A percentile compares a stretch with the other conserved stretches of the same genome.
phyloP scores from a whole-genome alignment of 208 protist genomes.

The Trypanosoma boissoni region DNA sequence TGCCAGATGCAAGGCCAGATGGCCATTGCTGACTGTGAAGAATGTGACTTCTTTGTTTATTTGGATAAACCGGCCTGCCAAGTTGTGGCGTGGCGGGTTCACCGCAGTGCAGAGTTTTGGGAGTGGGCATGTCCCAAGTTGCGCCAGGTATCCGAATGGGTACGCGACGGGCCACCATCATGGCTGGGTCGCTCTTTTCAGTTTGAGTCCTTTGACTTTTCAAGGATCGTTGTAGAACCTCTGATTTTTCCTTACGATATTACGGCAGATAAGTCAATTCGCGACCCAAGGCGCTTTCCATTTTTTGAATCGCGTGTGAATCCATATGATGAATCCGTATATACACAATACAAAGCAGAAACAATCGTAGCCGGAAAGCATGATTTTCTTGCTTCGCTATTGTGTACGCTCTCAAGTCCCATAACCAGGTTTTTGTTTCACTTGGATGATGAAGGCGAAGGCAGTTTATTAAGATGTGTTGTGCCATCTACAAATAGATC shows the following conservation, averaged over 20 bases:
- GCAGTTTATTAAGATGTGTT: background rate
- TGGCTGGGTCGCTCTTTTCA: constrained; percentile 58
- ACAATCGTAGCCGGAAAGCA: background rate
- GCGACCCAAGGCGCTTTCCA: constrained; percentile 43
- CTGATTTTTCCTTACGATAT: constrained; percentile 83
- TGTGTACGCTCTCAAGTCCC: constrained; percentile 13
- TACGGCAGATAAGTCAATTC: constrained; percentile 32
- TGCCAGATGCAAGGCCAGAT: constrained; percentile 92
- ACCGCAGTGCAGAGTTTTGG: constrained; percentile 69
- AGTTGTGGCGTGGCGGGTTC: constrained; percentile 80
- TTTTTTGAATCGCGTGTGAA: constrained; percentile 52
- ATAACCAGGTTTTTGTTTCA: constrained; percentile 35
- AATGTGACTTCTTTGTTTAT: constrained; percentile 92
- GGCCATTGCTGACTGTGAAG: constrained; percentile 73
- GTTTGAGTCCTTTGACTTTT: constrained; percentile 72
- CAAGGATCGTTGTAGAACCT: constrained; percentile 47
- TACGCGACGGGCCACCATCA: constrained; percentile 50
- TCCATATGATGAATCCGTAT: constrained; percentile 26
- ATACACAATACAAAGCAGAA: background rate
- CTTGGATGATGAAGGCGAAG: background rate
- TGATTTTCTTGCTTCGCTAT: background rate
- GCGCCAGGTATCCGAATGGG: constrained; percentile 55
- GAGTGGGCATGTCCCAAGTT: constrained; percentile 78
- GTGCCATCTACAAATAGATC: background rate
- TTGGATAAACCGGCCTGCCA: constrained; percentile 50